Percentiles rank a stretch among this genome's conserved stretches.
Evolutionary conservation across 139 green algal genomes (phyloP).

Genomic region (Deuterostichococcus epilithicus): DNA sequence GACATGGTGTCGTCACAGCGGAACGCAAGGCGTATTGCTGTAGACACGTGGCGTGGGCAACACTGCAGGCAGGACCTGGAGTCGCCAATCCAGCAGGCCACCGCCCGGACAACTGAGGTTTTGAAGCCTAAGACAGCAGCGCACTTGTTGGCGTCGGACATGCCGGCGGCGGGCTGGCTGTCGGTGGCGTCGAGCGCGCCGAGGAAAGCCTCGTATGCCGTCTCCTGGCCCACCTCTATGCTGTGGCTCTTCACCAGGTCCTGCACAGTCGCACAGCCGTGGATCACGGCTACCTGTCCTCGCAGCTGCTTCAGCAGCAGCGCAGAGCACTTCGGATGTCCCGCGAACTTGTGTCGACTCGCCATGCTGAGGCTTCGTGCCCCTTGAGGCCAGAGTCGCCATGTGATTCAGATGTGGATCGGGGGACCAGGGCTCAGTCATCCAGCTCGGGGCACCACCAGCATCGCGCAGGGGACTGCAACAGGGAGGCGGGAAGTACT

Average conservation of each 20-base stretch:
- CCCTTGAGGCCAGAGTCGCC: no score
- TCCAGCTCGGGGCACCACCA: no score
- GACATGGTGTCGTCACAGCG: background rate
- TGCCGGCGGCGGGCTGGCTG: background rate
- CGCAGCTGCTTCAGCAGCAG: conserved; percentile 21
- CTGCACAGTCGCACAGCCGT: conserved; percentile 22
- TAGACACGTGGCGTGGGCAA: background rate
- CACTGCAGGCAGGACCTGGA: background rate
- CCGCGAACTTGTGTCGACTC: background rate
- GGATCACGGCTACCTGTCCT: conserved; percentile 4
- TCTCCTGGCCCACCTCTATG: conserved; percentile 23
- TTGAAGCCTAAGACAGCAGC: background rate
- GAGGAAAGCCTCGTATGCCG: conserved; percentile 40
- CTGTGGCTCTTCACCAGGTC: conserved; percentile 40
- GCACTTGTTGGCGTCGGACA: conserved; percentile 7
- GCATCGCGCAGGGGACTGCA: no score
- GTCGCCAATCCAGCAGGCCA: no score
- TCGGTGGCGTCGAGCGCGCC: conserved; percentile 19
- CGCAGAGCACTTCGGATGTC: no score
- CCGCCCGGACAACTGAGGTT: conserved; percentile 1
- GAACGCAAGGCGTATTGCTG: background rate
- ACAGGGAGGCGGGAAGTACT: no score
- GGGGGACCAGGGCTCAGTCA: no score
- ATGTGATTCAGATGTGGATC: no score
- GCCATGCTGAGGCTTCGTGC: no score